These are phyloP conservation scores for Xylogone sp. DNA, from an alignment of 2,329 filamentous ascomycete genomes.

Conservation along the genomic window DNA sequence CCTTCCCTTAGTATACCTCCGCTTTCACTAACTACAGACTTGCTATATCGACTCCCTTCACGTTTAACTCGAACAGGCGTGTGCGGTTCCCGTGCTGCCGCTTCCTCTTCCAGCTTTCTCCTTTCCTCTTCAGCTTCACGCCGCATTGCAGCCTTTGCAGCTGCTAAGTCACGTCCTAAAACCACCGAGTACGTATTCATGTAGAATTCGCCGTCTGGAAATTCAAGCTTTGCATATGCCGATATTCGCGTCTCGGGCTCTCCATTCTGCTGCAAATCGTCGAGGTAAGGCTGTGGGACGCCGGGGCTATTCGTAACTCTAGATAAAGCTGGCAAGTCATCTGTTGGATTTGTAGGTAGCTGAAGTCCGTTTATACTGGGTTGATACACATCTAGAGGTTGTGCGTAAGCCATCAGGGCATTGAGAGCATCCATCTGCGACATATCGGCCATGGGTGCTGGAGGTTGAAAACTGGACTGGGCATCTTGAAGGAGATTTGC, in stretches of 20 bases:
- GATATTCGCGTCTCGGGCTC: conserved; percentile 25
- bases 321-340: conserved; percentile 7
- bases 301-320: conserved; percentile 8
- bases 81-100: conserved; percentile 40
- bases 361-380: not conserved
- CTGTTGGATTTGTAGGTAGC: conserved; percentile 1
- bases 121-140: conserved; percentile 44
- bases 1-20: conserved; percentile 65
- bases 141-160: conserved; percentile 45
- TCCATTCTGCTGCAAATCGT: conserved; percentile 12
- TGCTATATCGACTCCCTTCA: conserved; percentile 36
- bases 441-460: not conserved
- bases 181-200: conserved; percentile 73
- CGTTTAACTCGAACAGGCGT: conserved; percentile 46
- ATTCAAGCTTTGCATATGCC: conserved; percentile 58
- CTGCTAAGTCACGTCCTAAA: conserved; percentile 68
- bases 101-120: conserved; percentile 43
- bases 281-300: conserved; percentile 10
- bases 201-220: conserved; percentile 73
- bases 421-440: conserved; percentile 1
- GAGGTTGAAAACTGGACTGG: conserved; percentile 1
- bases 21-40: conserved; percentile 65
- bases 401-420: not conserved
- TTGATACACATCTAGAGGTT: not conserved
- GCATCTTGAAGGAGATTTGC: conserved; percentile 4